These are phyloP conservation scores for Eucalyptus lansdowneana DNA, from an alignment of 345 rosid species.

Conservation along the genomic window DNA sequence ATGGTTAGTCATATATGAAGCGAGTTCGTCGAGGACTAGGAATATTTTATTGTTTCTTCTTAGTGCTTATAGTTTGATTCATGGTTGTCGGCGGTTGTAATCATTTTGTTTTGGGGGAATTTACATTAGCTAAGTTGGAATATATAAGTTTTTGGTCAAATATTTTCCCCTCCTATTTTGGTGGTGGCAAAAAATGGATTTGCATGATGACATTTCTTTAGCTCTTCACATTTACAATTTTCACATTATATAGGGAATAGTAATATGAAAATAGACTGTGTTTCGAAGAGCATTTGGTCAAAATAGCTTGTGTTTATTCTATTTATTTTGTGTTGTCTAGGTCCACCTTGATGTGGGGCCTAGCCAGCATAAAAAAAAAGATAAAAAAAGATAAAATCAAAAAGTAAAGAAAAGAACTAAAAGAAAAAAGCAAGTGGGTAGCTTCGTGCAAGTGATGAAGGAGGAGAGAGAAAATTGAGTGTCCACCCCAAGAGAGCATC, in stretches of 20 bases:
- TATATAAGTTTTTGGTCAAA: neutral
- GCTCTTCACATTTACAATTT: neutral
- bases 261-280: neutral
- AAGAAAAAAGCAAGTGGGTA: too few species aligned
- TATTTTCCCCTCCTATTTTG: neutral
- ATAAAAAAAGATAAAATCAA: too few species aligned
- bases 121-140: neutral
- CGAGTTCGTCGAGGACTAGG: neutral
- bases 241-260: neutral
- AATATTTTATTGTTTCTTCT: neutral
- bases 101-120: neutral
- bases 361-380: too few species aligned
- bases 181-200: neutral
- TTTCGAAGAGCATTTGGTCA: neutral
- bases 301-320: neutral
- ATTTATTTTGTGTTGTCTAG: neutral
- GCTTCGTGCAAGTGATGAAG: too few species aligned
- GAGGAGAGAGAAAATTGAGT: too few species aligned
- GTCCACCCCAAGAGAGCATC: too few species aligned
- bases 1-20: neutral
- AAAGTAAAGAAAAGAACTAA: too few species aligned
- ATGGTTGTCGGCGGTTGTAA: neutral
- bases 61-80: neutral
- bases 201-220: neutral
- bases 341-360: too few species aligned